Percentiles rank a stretch among this genome's conserved stretches.
phyloP scores from a whole-genome alignment of 164 flowering plant genomes.

The Akebia trifoliata region DNA sequence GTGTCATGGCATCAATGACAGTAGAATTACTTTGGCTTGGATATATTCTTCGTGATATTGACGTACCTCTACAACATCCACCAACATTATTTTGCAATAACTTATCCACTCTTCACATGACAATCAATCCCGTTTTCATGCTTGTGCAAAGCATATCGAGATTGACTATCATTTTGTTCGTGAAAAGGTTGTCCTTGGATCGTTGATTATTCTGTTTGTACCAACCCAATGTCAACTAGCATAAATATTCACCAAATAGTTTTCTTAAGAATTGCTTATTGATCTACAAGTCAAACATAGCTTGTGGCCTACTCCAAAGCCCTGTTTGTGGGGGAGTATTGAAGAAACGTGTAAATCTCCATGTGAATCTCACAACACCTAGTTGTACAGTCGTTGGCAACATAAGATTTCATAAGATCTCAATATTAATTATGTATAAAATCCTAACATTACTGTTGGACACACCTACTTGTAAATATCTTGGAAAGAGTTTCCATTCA shows the following conservation, averaged over 20 bases:
- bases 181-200: neutral
- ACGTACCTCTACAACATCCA: neutral
- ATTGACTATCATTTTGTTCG: too few relatives aligned
- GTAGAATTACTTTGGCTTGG: neutral
- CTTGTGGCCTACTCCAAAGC: neutral
- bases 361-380: too few relatives aligned
- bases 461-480: too few relatives aligned
- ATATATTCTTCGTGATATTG: neutral
- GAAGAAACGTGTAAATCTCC: too few relatives aligned
- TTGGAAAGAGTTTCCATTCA: too few relatives aligned
- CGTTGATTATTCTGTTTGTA: neutral
- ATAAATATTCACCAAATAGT: neutral
- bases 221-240: neutral
- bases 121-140: neutral
- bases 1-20: neutral
- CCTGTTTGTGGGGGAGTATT: neutral
- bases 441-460: too few relatives aligned
- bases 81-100: neutral
- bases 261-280: neutral
- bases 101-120: neutral
- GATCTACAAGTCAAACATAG: neutral
- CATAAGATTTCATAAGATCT: too few relatives aligned
- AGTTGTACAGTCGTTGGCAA: too few relatives aligned
- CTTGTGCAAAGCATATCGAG: too few relatives aligned
- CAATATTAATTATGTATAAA: too few relatives aligned